Evolutionary conservation across 192 early-diverging fungal genomes (phyloP), one percentile per base, ranked within the genome.

Genomic region (Umbelopsis sp.): DNA sequence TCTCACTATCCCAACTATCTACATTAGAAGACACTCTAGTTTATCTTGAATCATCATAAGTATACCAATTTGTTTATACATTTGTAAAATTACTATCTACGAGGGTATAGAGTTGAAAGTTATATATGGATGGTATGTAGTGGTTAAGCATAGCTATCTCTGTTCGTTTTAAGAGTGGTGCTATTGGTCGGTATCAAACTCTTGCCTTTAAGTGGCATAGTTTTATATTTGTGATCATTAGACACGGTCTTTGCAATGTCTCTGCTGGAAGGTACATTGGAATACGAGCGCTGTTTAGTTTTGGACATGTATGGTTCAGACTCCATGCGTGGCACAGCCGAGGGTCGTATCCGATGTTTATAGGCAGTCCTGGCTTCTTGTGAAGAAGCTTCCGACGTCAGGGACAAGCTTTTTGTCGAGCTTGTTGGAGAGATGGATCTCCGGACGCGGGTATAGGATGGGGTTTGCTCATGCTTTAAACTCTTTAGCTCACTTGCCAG

Each of bases 21-120:
- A 61, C 27, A 61, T 35, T 61, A 61, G 55, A 61, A 25, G 55
- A 61, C 30, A 61, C 30, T 16, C 27, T 61, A 61, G 55, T 61
- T 27, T 61, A 61, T n/a, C 55, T 61, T 30, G 55, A 61, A 35
- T 61, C 55, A 61, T 61, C 55, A 25, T 61, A 16, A 61, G 30
- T 61, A 61, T 61, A 61, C 55, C 55, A 61, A 16, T 61, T 25
- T 3, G 55, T 61, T 61, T 61, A 61, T 61, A 61, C 55, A 61
- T 27, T 55, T 61, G 30, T 61, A 35, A 61, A 61, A 35, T 4
- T 35, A 11, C 33, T 61, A 27, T 61, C 25, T 61, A 61, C 27
- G 10, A 30, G 55, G 55, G 55, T 61, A 61, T 61, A 22, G 33
- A 35, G 30, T 35, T 61, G 10, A 41, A 41, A 41, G 37, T 41